Base-by-base conservation (phyloP, 345 rosid species). In the Arabis alpina region DNA sequence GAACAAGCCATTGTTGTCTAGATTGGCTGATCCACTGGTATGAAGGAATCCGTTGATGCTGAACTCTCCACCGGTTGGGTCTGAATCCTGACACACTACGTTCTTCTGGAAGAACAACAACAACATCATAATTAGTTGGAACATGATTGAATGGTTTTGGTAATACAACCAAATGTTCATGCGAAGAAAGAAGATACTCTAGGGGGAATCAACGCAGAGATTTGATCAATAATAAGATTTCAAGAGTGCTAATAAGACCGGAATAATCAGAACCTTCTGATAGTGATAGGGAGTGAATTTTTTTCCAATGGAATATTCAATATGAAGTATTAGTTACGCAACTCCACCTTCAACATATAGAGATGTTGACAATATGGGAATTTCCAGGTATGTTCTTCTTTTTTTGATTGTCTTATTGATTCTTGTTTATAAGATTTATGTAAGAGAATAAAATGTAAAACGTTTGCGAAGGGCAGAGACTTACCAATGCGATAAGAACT, bases 31-130 rank as follows among this genome's bases (percentile, higher is more conserved):
- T n/a, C 83, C 86, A 40, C 14, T 52, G 1, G 79, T 58, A 30
- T 56, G 56, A 1, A n/a, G 43, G 10, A 78, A 54, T n/a, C 77
- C 78, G 1, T 64, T 57, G 50, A 50, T 66, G 14, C 2, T 11
- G 77, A 84, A 82, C 41, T 79, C 82, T 54, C 83, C 66, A 66
- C 64, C 64, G 3, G 4, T 68, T 57, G 73, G 73, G 5, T 68
- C 14, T 68, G 27, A 6, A 0, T 8, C 42, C 13, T 15, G 61
- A 42, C 41, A 42, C 37, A 58, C 66, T 2, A 58, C 41, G 3
- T 37, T 69, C 50, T 48, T 58, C 32, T 65, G 41, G 66, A 69
- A 36, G 30, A 48, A 48, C 1, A 68, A 3, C 43, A 54, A 52
- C 10, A 37, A 2, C 50, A 48, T 14, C 65, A 37, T 14, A 25